phyloP scores from a whole-genome alignment of 352 stramenopile genomes.

The Salisapilia sapeloensis region DNA sequence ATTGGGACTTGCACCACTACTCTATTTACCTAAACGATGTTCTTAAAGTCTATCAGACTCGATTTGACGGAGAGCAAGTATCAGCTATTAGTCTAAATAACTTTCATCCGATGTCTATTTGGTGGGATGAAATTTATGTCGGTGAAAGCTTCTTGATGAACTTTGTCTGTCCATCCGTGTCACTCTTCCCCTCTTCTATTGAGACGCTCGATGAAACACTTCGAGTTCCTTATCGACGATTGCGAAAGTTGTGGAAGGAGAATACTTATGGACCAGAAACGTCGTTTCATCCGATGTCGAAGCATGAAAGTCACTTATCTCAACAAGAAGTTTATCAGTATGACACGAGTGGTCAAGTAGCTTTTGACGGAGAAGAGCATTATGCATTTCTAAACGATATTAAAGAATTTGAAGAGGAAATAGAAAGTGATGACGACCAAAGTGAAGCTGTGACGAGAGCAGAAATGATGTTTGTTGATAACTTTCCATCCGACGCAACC shows the following conservation, averaged over 20 bases:
- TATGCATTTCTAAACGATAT: slow-evolving; percentile 67
- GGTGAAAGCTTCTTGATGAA: slow-evolving; percentile 82
- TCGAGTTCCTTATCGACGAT: slow-evolving; percentile 18
- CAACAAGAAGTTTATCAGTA: slow-evolving; percentile 54
- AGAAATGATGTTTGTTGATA: slow-evolving; percentile 30
- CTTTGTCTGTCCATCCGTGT: slow-evolving; percentile 76
- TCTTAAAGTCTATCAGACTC: slow-evolving; percentile 28
- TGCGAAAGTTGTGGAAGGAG: slow-evolving; percentile 40
- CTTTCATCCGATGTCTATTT: slow-evolving; percentile 61
- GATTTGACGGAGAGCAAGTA: slow-evolving; percentile 35
- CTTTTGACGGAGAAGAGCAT: slow-evolving; percentile 78
- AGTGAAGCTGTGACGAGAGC: slow-evolving; percentile 30
- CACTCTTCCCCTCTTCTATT: too few relatives aligned
- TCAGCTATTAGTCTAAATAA: slow-evolving; percentile 64
- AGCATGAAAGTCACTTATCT: slow-evolving; percentile 78
- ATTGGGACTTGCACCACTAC: slow-evolving; percentile 76
- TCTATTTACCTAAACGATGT: slow-evolving; percentile 86
- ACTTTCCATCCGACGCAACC: slow-evolving; percentile 25
- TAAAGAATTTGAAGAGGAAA: slow-evolving; percentile 25
- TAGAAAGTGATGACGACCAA: slow-evolving; percentile 8
- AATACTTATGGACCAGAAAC: slow-evolving; percentile 13
- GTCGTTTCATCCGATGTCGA: slow-evolving; percentile 51
- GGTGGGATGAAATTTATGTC: slow-evolving; percentile 95
- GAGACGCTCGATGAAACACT: slow-evolving; percentile 6
- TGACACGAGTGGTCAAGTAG: slow-evolving; percentile 53